Evolutionary conservation across 345 rosid species (phyloP), one percentile per base, ranked within the genome.

Genomic region (Iberis pinnata): DNA sequence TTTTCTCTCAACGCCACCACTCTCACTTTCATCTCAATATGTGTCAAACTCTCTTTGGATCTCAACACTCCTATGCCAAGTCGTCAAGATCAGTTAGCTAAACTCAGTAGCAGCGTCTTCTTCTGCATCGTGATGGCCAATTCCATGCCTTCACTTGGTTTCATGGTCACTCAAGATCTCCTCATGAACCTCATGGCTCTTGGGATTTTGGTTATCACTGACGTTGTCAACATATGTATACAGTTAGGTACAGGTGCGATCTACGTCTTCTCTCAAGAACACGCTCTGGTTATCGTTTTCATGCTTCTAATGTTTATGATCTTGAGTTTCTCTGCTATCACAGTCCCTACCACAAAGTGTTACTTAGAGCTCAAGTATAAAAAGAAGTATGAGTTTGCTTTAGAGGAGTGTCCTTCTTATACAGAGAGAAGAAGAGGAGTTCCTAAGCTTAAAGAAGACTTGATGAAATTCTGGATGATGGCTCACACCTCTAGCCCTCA

Each of bases 61-160:
- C 84, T 90, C 25, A 87, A 90, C 71, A 87, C 96, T 8, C 72
- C 87, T 7, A 90, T 90, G 98, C 96, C 98, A 9, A 73, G 80
- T 32, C 76, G 75, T 2, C 73, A 75, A 9, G 98, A 87, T 48
- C 98, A 90, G 84, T 84, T 90, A 19, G 53, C 88, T 2, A 90
- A 90, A 65, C 89, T 90, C 35, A 87, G 95, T 70, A 84, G 92
- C 68, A 70, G 74, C 9, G 84, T 68, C 67, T 73, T 90, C 48
- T 70, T 86, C 43, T 90, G 95, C 47, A 82, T 84, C 0, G 75
- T 76, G 12, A 82, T 90, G 79, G 92, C 83, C 31, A 82, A 90
- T 20, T 80, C 86, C 9, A 84, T 84, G 95, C 95, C 95, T 42
- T 90, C 96, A 51, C 64, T 90, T 0, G 98, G 95, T 69, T 38